Base-by-base conservation (phyloP, 2,329 filamentous ascomycete species). In the Calonectria pseudoreteaudii region DNA sequence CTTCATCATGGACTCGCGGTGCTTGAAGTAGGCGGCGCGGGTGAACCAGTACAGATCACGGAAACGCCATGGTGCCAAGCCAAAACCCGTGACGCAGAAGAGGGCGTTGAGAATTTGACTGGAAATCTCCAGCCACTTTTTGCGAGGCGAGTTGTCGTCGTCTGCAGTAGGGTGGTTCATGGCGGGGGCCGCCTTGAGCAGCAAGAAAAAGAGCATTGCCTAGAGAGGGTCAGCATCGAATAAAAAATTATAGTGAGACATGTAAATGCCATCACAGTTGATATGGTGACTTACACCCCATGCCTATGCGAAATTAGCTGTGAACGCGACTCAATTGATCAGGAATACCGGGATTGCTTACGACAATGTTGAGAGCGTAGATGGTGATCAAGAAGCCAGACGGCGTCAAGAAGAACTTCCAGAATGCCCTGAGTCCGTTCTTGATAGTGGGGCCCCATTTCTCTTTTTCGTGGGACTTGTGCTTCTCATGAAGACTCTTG, bases 51-150 rank as follows among this genome's bases (percentile, higher is more conserved):
- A 97, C 8, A 94, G 84, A 81, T 97, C 95, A 34, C 95, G 89
- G 77, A 95, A 93, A 36, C 95, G 90, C 95, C 94, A 97, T 0
- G 95, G 95, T 1, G 94, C 92, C 7, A 96, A 88, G 0, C 95
- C 94, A 76, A 97, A 96, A 1, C 92, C 94, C 1, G 94, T 95
- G 8, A 97, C 92, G 84, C 94, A 96, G 88, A 97, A 97, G 1
- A 97, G 89, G 0, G 89, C 93, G 80, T 95, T 97, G n/a, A 83
- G 77, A 74, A 97, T 93, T 82, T 97, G 95, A 2, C 93, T 94
- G 82, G 95, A 93, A 78, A 91, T 93, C 83, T 98, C 95, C 76
- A 98, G 91, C 95, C 95, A 97, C 70, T 92, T 92, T 31, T 93
- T 88, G 11, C 94, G 91, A 5, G 94, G 91, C 0, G 93, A 95